Evolutionary conservation across 1,284 basidiomycete species (phyloP).

Genomic region (Laetiporus sulphureus): DNA sequence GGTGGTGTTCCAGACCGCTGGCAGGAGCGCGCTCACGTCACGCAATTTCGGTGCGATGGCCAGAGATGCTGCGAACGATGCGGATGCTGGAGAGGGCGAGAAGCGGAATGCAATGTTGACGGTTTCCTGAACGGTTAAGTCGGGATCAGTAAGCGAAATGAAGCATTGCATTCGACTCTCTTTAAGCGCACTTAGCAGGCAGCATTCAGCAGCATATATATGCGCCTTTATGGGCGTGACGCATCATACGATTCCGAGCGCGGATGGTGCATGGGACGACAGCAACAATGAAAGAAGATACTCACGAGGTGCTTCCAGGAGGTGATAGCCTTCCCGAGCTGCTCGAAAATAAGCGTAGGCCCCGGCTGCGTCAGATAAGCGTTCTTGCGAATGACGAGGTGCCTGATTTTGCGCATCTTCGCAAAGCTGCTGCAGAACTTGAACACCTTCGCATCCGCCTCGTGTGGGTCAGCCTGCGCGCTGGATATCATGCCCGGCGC

Average conservation of each 20-base stretch:
- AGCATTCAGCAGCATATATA: no score
- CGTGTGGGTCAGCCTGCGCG: conserved; percentile 7
- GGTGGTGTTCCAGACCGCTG: conserved; percentile 24
- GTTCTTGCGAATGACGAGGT: conserved; percentile 44
- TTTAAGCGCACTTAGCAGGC: conserved; percentile 12
- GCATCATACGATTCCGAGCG: neutral
- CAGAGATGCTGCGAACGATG: conserved; percentile 19
- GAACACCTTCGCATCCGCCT: conserved; percentile 23
- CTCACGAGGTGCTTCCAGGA: conserved; percentile 41
- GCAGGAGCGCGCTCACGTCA: conserved; percentile 20
- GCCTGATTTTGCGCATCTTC: conserved; percentile 27
- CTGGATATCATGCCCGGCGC: conserved; percentile 2
- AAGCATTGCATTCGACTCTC: neutral
- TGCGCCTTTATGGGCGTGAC: conserved; percentile 13
- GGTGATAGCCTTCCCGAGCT: conserved; percentile 36
- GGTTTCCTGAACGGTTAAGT: conserved; percentile 29
- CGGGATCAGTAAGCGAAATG: conserved; percentile 2
- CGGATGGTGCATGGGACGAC: neutral
- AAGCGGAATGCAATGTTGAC: conserved; percentile 42
- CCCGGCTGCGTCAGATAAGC: conserved; percentile 47
- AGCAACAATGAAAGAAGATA: conserved; percentile 5
- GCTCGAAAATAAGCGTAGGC: conserved; percentile 35
- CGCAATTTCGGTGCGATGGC: conserved; percentile 20
- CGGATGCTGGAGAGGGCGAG: conserved; percentile 23
- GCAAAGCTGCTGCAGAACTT: conserved; percentile 36